These are phyloP conservation scores for Blastomyces percursus DNA, from an alignment of 2,329 filamentous ascomycete genomes.

Conservation along the genomic window DNA sequence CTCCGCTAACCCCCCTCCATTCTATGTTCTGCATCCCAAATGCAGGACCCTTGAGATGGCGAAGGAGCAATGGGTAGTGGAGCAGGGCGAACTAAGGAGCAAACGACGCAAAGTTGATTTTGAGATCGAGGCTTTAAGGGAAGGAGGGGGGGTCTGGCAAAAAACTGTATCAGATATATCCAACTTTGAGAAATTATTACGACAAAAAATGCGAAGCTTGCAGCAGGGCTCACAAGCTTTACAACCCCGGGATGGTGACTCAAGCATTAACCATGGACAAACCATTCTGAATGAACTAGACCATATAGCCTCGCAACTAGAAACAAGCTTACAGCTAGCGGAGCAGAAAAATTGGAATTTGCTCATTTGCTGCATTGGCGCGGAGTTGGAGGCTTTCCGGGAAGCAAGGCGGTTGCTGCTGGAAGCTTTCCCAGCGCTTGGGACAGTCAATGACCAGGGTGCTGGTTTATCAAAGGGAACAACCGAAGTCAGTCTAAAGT, in stretches of 20 bases:
- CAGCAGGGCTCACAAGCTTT: conserved; percentile 14
- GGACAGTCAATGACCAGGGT: conserved; percentile 1
- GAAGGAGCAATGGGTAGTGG: conserved; percentile 44
- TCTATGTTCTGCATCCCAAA: conserved; percentile 44
- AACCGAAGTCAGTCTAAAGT: not conserved
- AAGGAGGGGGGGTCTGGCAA: conserved; percentile 50
- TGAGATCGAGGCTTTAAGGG: conserved; percentile 47
- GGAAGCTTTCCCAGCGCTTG: conserved; percentile 22
- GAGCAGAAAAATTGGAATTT: conserved; percentile 49
- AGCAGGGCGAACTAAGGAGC: conserved; percentile 36
- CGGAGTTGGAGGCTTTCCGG: conserved; percentile 47
- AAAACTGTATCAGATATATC: conserved; percentile 42
- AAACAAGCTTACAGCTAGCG: conserved; percentile 41
- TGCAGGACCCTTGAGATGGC: conserved; percentile 51
- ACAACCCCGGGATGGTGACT: conserved; percentile 9
- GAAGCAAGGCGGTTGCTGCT: conserved; percentile 31
- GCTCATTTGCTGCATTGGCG: conserved; percentile 50
- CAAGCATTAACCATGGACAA: conserved; percentile 5
- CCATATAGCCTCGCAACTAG: conserved; percentile 36
- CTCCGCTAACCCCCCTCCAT: conserved; percentile 26
- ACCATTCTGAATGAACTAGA: conserved; percentile 38
- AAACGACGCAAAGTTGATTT: conserved; percentile 39
- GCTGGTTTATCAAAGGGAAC: not conserved
- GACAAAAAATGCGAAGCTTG: conserved; percentile 30
- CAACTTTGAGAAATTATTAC: conserved; percentile 42